A percentile compares a stretch with the other conserved stretches of the same genome.
phyloP scores from a whole-genome alignment of 768 basidiomycete species.

The Jaapia argillacea region DNA sequence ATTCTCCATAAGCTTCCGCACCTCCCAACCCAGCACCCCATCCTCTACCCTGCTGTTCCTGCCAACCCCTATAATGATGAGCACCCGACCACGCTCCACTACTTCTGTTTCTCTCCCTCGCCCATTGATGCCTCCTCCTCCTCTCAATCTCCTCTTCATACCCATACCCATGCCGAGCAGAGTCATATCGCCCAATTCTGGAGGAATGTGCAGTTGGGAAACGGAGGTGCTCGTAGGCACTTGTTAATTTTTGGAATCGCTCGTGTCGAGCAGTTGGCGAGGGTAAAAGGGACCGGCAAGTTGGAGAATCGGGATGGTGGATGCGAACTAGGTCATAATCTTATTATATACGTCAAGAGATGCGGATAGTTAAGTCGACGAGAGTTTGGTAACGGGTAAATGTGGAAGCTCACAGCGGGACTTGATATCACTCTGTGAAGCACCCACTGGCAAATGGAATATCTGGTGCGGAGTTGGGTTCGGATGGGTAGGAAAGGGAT shows the following conservation, averaged over 20 bases:
- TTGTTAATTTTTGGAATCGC: constrained; percentile 54
- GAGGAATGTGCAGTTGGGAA: constrained; percentile 10
- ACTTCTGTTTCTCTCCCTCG: constrained; percentile 17
- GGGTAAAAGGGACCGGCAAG: constrained; percentile 27
- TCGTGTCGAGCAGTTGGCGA: constrained; percentile 38
- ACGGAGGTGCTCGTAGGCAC: constrained; percentile 51
- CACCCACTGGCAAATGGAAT: constrained; percentile 50
- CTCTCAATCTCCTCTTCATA: constrained; percentile 43
- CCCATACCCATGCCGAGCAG: constrained; percentile 2
- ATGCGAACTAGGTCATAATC: constrained; percentile 67
- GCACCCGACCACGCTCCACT: constrained; percentile 19
- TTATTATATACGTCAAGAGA: constrained; percentile 14
- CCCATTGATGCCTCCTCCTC: constrained; percentile 26
- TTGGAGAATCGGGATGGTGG: constrained; percentile 61
- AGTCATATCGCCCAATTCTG: background rate
- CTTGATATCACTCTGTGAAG: constrained; percentile 55
- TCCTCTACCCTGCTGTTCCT: background rate
- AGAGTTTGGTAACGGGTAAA: constrained; percentile 8
- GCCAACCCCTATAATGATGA: constrained; percentile 12
- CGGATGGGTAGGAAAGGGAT: constrained; percentile 41
- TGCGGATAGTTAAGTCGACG: background rate
- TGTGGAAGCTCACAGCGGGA: constrained; percentile 59
- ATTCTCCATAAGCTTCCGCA: constrained; percentile 13
- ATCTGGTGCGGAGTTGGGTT: constrained; percentile 63
- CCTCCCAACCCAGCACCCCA: constrained; percentile 3